A percentile compares a stretch with the other conserved stretches of the same genome.
Conservation (phyloP, 148 eudicot species). For the Dysphania ambrosioides region DNA sequence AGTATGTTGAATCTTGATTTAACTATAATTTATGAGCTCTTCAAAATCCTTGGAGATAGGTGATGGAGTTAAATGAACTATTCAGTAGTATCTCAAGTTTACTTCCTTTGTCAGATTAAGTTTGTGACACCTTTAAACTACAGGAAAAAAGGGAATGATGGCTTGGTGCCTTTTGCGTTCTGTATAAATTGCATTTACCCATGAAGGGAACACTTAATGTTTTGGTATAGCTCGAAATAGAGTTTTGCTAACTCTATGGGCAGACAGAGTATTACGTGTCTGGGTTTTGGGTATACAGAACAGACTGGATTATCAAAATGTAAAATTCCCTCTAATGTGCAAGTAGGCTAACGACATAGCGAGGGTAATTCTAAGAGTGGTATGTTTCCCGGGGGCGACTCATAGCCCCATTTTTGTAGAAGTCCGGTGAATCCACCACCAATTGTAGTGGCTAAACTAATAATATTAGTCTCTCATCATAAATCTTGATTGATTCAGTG, state of each 20-base stretch:
- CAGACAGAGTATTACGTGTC: neutral
- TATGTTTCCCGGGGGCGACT: too few relatives aligned
- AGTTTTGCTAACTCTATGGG: neutral
- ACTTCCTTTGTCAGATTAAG: neutral
- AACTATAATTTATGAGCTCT: neutral
- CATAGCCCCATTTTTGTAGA: too few relatives aligned
- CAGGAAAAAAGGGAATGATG: neutral
- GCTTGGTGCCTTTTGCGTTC: neutral
- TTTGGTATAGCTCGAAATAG: neutral
- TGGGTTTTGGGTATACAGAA: neutral
- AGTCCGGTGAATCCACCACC: too few relatives aligned
- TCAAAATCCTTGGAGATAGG: neutral
- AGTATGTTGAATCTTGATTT: too few relatives aligned
- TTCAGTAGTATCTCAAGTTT: neutral
- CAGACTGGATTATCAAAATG: neutral
- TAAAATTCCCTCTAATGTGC: neutral
- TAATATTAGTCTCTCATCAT: too few relatives aligned
- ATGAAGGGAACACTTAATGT: neutral
- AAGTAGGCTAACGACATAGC: too few relatives aligned
- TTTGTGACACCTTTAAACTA: too few relatives aligned
- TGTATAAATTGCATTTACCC: neutral
- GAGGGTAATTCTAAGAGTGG: too few relatives aligned
- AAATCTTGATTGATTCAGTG: too few relatives aligned
- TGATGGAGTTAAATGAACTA: neutral
- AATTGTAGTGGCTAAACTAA: too few relatives aligned